Conservation (phyloP, 1,284 basidiomycete species). For the Fomitopsis schrenkii region DNA sequence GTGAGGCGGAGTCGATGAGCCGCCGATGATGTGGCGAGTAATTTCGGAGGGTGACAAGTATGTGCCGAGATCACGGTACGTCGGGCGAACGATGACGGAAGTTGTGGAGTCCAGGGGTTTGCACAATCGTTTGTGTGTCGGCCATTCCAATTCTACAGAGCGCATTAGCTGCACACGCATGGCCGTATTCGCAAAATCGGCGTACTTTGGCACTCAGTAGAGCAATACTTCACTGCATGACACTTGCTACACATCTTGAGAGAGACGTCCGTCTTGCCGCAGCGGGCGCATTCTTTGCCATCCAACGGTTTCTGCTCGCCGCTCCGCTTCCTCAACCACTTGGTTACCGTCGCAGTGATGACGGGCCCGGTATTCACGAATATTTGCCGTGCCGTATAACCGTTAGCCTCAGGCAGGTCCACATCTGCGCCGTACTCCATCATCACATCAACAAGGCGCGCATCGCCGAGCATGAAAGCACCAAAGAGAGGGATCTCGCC, state of each 20-base stretch:
- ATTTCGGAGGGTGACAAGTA: constrained; percentile 32
- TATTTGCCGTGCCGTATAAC: constrained; percentile 28
- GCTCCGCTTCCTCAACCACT: constrained; percentile 42
- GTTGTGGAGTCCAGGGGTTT: constrained; percentile 37
- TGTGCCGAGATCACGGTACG: constrained; percentile 26
- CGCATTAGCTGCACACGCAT: not conserved
- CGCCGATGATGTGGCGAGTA: constrained; percentile 29
- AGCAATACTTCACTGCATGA: constrained; percentile 45
- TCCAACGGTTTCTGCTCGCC: constrained; percentile 38
- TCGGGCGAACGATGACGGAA: constrained; percentile 43
- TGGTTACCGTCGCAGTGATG: constrained; percentile 42
- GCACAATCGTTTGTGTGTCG: constrained; percentile 43
- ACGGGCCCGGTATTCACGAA: constrained; percentile 37
- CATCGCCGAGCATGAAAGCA: constrained; percentile 32
- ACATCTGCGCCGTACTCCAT: constrained; percentile 47
- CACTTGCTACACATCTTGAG: constrained; percentile 45
- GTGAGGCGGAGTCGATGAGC: constrained; percentile 20
- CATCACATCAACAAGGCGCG: constrained; percentile 37
- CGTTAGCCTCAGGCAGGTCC: constrained; percentile 44
- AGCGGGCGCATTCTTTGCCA: constrained; percentile 40
- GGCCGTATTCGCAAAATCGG: not conserved
- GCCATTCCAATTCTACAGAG: constrained; percentile 41
- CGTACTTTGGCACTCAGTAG: constrained; percentile 48
- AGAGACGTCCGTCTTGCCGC: constrained; percentile 22
- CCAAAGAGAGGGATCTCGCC: constrained; percentile 40